phyloP scores from a whole-genome alignment of 768 basidiomycete genomes.

The Suillus cothurnatus region DNA sequence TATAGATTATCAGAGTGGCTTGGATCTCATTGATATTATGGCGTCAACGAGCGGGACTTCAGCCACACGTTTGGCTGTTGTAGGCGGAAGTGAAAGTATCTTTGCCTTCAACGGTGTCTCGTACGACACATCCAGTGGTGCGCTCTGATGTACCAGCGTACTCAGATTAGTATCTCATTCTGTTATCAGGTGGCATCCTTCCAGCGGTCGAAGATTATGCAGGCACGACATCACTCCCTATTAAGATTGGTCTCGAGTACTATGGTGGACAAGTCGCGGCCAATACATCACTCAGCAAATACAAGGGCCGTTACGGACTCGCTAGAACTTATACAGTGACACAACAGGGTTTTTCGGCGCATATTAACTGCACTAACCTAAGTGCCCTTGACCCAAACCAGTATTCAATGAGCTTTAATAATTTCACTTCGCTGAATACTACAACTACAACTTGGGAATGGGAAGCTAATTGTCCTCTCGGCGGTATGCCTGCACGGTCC shows the following conservation, averaged over 20 bases:
- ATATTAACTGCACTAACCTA: neutral
- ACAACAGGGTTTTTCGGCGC: neutral
- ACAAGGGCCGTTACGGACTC: neutral
- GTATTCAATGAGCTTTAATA: neutral
- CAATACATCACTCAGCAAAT: neutral
- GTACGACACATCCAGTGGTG: neutral
- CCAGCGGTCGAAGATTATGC: neutral
- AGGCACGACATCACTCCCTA: neutral
- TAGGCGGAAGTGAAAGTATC: neutral
- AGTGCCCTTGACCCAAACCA: neutral
- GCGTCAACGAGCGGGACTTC: neutral
- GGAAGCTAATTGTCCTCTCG: neutral
- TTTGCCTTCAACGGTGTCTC: neutral
- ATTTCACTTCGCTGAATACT: neutral
- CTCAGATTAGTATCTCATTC: neutral
- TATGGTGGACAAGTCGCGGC: neutral
- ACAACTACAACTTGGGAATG: neutral
- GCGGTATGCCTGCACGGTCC: neutral
- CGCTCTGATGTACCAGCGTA: neutral
- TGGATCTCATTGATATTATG: neutral
- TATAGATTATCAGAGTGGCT: neutral
- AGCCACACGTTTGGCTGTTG: neutral
- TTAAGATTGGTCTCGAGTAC: neutral
- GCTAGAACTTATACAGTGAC: neutral
- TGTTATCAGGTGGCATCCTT: neutral